Percentiles rank a stretch among this genome's conserved stretches.
Conservation (phyloP, 495 filamentous ascomycete genomes). For the Xylaria acuta region DNA sequence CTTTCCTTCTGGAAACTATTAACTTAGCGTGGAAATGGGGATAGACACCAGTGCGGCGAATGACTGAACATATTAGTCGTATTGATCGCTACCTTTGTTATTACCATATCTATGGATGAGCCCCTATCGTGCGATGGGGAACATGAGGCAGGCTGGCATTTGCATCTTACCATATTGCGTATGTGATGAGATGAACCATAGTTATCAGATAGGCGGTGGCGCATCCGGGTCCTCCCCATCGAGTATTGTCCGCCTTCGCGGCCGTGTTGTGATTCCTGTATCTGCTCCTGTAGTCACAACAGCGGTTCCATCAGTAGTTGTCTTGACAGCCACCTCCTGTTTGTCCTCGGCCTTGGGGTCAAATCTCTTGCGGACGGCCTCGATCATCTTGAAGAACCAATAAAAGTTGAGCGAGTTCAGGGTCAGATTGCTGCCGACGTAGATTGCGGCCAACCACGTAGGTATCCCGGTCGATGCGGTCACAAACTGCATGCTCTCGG, state of each 20-base stretch:
- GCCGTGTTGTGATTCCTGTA: slow-evolving; percentile 26
- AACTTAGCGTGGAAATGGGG: not conserved
- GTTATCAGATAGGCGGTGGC: slow-evolving; percentile 37
- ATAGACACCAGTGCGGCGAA: not conserved
- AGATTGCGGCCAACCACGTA: slow-evolving; percentile 78
- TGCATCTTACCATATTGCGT: not conserved
- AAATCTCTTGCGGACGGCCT: slow-evolving; percentile 88
- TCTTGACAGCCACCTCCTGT: slow-evolving; percentile 30
- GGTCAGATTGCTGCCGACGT: slow-evolving; percentile 76
- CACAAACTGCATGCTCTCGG: slow-evolving; percentile 54
- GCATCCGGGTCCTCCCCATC: slow-evolving; percentile 41
- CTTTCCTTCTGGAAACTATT: not conserved
- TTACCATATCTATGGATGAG: slow-evolving; percentile 2
- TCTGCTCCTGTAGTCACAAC: slow-evolving; percentile 30
- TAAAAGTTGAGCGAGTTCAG: slow-evolving; percentile 90
- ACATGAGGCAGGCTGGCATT: not conserved
- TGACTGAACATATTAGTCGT: not conserved
- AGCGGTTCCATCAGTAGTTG: slow-evolving; percentile 37
- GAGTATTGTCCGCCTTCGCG: slow-evolving; percentile 37
- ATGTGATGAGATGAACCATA: not conserved
- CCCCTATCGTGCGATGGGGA: not conserved
- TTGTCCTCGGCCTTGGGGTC: slow-evolving; percentile 49
- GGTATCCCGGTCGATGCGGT: slow-evolving; percentile 63
- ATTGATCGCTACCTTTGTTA: not conserved
- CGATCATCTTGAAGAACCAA: slow-evolving; percentile 98